Percentiles rank a stretch among this genome's conserved stretches.
Evolutionary conservation across 352 stramenopile genomes (phyloP).

Genomic region (Phytophthora pistaciae): DNA sequence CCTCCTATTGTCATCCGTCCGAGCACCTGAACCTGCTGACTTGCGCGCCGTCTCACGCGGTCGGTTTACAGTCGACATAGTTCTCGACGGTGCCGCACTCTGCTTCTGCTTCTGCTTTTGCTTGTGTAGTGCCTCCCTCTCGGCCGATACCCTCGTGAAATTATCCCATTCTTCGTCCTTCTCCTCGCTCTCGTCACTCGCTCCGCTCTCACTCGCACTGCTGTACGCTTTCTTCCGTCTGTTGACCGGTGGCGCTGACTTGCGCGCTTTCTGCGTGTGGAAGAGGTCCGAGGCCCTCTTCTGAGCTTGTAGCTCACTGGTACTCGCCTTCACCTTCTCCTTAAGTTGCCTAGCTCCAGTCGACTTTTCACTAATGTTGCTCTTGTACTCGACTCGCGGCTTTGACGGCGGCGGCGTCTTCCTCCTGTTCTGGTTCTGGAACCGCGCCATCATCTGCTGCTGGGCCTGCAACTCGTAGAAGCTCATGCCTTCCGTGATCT

Average conservation of each 20-base stretch:
- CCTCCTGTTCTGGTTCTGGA: slow-evolving; percentile 43
- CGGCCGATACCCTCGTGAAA: slow-evolving; percentile 26
- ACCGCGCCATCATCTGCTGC: slow-evolving; percentile 49
- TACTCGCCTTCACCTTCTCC: slow-evolving; percentile 3
- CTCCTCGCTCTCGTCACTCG: slow-evolving; percentile 23
- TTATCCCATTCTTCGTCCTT: slow-evolving; percentile 23
- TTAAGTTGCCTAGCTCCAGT: background rate
- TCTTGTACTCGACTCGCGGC: slow-evolving; percentile 1
- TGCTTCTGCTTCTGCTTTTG: slow-evolving; percentile 22
- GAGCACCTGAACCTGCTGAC: background rate
- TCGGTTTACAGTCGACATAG: background rate
- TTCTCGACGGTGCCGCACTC: background rate
- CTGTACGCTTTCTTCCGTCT: background rate
- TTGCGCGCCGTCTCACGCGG: background rate
- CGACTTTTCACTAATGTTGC: background rate
- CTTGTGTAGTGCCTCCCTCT: slow-evolving; percentile 6
- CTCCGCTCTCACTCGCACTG: slow-evolving; percentile 20
- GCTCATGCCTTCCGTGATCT: slow-evolving; percentile 52
- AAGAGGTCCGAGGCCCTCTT: slow-evolving; percentile 8
- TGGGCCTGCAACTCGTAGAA: slow-evolving; percentile 63
- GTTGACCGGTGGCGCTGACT: slow-evolving; percentile 1
- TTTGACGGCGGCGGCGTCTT: slow-evolving; percentile 11
- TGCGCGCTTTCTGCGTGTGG: slow-evolving; percentile 18
- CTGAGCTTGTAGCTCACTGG: slow-evolving; percentile 17
- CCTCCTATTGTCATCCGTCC: background rate